A percentile compares a stretch with the other conserved stretches of the same genome.
phyloP scores from a whole-genome alignment of 75 land plant genomes.

The Pinus taeda region DNA sequence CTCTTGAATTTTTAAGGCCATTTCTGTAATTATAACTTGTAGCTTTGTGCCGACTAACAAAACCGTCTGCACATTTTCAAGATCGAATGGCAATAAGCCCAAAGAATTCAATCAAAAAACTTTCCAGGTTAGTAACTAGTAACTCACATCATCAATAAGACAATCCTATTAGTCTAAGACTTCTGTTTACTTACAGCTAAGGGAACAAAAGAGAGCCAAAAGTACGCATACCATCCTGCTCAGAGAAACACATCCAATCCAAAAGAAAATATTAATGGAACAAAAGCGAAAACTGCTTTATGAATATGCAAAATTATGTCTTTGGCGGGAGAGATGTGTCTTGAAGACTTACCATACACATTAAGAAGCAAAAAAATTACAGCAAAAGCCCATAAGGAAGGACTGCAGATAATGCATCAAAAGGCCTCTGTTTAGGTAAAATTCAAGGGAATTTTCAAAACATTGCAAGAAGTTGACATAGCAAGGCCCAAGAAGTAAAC shows the following conservation, averaged over 20 bases:
- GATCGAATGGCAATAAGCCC: neutral
- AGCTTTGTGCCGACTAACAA: constrained; percentile 56
- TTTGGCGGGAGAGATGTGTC: neutral
- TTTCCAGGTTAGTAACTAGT: neutral
- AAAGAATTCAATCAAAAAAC: neutral
- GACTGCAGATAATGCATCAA: constrained; percentile 13
- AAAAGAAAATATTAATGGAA: neutral
- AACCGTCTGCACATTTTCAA: constrained; percentile 27
- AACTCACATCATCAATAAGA: neutral
- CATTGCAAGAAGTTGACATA: neutral
- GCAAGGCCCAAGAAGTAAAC: neutral
- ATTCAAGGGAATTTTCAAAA: no score
- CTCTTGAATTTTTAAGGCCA: constrained; percentile 38
- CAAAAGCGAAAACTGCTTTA: neutral
- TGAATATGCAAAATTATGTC: neutral
- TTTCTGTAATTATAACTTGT: constrained; percentile 41
- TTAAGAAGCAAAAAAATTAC: constrained; percentile 29
- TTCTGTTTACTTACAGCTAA: constrained; percentile 32
- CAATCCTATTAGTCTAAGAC: neutral
- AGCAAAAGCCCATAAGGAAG: constrained; percentile 26
- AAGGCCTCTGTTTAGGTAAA: neutral
- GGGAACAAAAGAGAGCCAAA: constrained; percentile 62
- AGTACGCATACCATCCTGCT: constrained; percentile 59
- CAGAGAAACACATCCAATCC: neutral
- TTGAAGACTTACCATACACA: constrained; percentile 21